Percentiles rank a stretch among this genome's conserved stretches.
These are phyloP conservation scores for Heterobasidion annosum DNA, from an alignment of 1,284 basidiomycete genomes.

Conservation along the genomic window DNA sequence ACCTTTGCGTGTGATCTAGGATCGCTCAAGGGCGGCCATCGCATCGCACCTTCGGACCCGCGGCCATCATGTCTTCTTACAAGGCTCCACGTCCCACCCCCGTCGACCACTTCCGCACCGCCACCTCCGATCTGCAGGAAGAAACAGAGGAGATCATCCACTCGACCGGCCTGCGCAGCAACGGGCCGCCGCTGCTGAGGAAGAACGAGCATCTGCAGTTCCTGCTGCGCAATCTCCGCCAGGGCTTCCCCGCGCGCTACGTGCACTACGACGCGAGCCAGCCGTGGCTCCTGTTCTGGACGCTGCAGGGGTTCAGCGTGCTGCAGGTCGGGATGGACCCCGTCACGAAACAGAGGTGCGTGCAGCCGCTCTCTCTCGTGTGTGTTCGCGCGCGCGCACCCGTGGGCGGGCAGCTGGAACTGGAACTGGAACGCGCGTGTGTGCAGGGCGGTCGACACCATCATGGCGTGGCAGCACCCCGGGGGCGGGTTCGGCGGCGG, in stretches of 20 bases:
- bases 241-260: constrained; percentile 73
- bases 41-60: no score
- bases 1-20: no score
- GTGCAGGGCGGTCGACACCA: constrained; percentile 63
- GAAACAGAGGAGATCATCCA: constrained; percentile 61
- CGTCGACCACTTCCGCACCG: constrained; percentile 51
- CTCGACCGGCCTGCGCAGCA: constrained; percentile 28
- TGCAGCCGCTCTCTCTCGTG: constrained; percentile 1
- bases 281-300: constrained; percentile 92
- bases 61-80: not conserved
- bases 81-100: constrained; percentile 20
- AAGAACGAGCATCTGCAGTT: constrained; percentile 60
- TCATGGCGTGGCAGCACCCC: constrained; percentile 72
- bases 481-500: constrained; percentile 90
- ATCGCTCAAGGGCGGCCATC: no score
- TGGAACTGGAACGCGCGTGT: not conserved
- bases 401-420: not conserved
- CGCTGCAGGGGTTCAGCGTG: constrained; percentile 70
- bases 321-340: constrained; percentile 75
- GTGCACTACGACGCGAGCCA: constrained; percentile 85
- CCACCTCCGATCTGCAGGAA: constrained; percentile 55
- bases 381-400: not conserved
- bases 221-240: constrained; percentile 56
- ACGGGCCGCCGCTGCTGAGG: constrained; percentile 29
- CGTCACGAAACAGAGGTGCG: constrained; percentile 62